Evolutionary conservation across 2,329 filamentous ascomycete genomes (phyloP), one percentile per base, ranked within the genome.

Genomic region (Gaeumannomyces sp.): DNA sequence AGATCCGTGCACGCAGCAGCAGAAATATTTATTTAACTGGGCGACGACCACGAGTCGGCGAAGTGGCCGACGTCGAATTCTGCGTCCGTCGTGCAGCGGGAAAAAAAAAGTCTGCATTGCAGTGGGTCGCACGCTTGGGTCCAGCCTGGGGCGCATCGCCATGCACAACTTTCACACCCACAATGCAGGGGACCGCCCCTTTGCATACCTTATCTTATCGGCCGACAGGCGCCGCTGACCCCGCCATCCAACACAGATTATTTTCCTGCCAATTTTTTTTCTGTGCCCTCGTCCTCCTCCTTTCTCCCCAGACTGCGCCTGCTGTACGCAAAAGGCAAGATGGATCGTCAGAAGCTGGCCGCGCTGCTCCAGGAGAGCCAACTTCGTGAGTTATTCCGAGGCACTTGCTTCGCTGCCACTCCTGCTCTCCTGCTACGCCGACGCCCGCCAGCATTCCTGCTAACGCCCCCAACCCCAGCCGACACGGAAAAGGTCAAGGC

Each of bases 401-500:
- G 28, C 11, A 27, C 10, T 25, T 57, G 13, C n/a, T 13, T 27
- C 28, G 13, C 35, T 56, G 33, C 35, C n/a, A n/a, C n/a, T n/a
- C n/a, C n/a, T n/a, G n/a, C n/a, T n/a, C n/a, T 33, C 31, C 27
- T 61, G 10, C 59, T 27, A 5, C 14, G 19, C 16, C 29, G 16
- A 10, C 11, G 4, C 8, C 45, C 60, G 66, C 66, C 63, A 31
- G 65, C 62, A 50, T 56, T 59, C 14, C 68, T 66, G 68, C 77
- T 82, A 69, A 80, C 76, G 7, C 45, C 61, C 6, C 60, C 71
- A 31, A 66, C 53, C 67, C 53, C 73, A 96, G 93, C 95, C 75
- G 89, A 96, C 79, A 97, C 93, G 70, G 88, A 91, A 71, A 88
- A 89, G 78, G 89, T 96, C 77, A 96, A 97, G 85, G 87, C 90